Conservation (phyloP, 2,329 filamentous ascomycete genomes). For the Exophiala sp. region DNA sequence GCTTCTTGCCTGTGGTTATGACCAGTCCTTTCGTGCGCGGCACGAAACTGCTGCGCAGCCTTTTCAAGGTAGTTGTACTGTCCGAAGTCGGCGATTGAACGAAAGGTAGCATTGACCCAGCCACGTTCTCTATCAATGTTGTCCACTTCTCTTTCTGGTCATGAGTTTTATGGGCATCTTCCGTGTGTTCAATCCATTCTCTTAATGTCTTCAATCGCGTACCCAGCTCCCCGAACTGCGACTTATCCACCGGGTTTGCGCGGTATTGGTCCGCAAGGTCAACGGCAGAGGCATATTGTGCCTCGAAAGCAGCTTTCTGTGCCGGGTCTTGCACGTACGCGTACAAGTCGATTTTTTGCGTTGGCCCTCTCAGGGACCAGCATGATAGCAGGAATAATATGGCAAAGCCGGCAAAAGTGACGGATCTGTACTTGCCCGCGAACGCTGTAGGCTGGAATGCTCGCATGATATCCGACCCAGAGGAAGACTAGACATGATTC, state of each 20-base stretch:
- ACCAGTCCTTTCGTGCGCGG: slow-evolving; percentile 15
- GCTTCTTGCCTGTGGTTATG: slow-evolving; percentile 15
- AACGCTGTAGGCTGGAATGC: neutral
- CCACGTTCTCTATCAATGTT: slow-evolving; percentile 4
- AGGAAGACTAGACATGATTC: too few relatives aligned
- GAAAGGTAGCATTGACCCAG: slow-evolving; percentile 1
- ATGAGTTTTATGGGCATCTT: neutral
- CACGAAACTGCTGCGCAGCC: slow-evolving; percentile 1
- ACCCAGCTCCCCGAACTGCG: slow-evolving; percentile 7
- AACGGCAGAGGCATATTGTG: slow-evolving; percentile 4
- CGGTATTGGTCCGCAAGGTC: neutral
- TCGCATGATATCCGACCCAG: neutral
- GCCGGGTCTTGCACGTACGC: neutral
- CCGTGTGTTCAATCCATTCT: slow-evolving; percentile 5
- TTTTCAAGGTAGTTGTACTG: neutral
- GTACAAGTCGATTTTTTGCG: neutral
- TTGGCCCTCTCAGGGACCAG: neutral
- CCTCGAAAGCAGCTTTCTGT: neutral
- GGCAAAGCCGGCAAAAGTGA: neutral
- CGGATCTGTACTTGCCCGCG: neutral
- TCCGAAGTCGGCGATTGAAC: neutral
- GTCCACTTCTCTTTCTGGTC: slow-evolving; percentile 2
- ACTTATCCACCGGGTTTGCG: slow-evolving; percentile 5
- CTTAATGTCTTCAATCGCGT: slow-evolving; percentile 2
- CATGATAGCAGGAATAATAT: slow-evolving; percentile 1